These are phyloP conservation scores for Coprinellus micaceus DNA, from an alignment of 768 basidiomycete species.

Conservation along the genomic window DNA sequence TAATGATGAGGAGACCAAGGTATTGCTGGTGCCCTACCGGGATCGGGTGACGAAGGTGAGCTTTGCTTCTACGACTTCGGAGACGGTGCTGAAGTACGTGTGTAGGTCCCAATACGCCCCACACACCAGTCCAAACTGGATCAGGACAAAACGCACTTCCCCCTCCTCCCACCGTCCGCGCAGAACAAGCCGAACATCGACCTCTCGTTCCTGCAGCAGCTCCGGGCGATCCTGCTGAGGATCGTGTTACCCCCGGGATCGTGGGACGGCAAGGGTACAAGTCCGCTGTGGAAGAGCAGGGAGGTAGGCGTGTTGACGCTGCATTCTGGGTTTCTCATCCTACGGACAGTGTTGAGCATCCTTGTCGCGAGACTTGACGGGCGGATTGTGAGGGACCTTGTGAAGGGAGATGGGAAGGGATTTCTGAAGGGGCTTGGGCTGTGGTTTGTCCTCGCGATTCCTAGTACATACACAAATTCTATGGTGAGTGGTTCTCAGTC, in stretches of 20 bases:
- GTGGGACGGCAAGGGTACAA: constrained; percentile 8
- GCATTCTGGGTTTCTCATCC: constrained; percentile 83
- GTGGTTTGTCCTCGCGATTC: constrained; percentile 90
- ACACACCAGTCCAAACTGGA: constrained; percentile 48
- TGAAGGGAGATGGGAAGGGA: constrained; percentile 79
- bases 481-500: constrained; percentile 53
- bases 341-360: constrained; percentile 84
- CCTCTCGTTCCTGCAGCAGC: constrained; percentile 63
- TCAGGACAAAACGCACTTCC: constrained; percentile 58
- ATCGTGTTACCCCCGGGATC: constrained; percentile 61
- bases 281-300: constrained; percentile 40
- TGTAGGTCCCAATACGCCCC: constrained; percentile 42
- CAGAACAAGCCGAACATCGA: constrained; percentile 65
- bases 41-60: constrained; percentile 62
- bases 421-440: constrained; percentile 77
- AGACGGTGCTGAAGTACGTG: neutral
- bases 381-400: constrained; percentile 82
- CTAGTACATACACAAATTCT: constrained; percentile 92
- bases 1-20: constrained; percentile 48
- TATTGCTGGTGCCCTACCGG: constrained; percentile 63
- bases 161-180: constrained; percentile 41
- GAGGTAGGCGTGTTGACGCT: constrained; percentile 70
- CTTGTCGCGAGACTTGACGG: constrained; percentile 88
- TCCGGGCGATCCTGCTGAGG: constrained; percentile 66
- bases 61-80: constrained; percentile 1